Conservation (phyloP, 1,284 basidiomycete genomes). For the Puccinia coronata region DNA sequence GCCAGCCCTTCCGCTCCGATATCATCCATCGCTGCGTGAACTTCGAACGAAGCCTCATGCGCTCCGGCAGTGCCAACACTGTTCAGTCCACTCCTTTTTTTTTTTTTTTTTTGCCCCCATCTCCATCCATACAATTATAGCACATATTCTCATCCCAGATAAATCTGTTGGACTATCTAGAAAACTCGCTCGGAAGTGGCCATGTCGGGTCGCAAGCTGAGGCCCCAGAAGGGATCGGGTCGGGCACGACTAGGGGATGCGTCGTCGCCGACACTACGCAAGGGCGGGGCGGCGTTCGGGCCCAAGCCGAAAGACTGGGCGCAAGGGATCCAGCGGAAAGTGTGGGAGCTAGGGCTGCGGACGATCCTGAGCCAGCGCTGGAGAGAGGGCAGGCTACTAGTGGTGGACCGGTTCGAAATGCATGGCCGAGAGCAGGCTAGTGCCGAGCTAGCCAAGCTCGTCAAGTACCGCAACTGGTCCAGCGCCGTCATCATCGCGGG, state of each 20-base stretch:
- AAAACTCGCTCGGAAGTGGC: constrained; percentile 87
- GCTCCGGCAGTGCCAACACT: constrained; percentile 85
- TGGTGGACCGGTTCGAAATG: constrained; percentile 64
- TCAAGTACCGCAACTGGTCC: constrained; percentile 24
- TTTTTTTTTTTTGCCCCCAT: neutral
- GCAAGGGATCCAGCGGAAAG: constrained; percentile 83
- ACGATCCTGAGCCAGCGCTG: constrained; percentile 81
- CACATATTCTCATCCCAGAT: neutral
- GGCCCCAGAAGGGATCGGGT: constrained; percentile 89
- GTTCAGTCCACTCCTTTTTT: constrained; percentile 8
- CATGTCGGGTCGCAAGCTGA: constrained; percentile 83
- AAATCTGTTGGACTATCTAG: neutral
- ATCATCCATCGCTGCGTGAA: constrained; percentile 90
- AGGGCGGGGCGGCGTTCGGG: constrained; percentile 88
- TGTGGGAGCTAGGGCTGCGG: constrained; percentile 87
- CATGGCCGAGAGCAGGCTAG: constrained; percentile 22
- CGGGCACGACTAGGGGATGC: constrained; percentile 83
- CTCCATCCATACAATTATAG: neutral
- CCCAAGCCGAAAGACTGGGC: constrained; percentile 87
- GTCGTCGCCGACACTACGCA: constrained; percentile 83
- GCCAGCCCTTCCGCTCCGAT: constrained; percentile 80
- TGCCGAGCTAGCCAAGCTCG: constrained; percentile 18
- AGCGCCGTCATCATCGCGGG: constrained; percentile 43
- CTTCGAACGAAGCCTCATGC: constrained; percentile 81
- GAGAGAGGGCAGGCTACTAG: constrained; percentile 71